Evolutionary conservation across 257 asterid genomes (phyloP).

Genomic region (Solanum paucissectum): DNA sequence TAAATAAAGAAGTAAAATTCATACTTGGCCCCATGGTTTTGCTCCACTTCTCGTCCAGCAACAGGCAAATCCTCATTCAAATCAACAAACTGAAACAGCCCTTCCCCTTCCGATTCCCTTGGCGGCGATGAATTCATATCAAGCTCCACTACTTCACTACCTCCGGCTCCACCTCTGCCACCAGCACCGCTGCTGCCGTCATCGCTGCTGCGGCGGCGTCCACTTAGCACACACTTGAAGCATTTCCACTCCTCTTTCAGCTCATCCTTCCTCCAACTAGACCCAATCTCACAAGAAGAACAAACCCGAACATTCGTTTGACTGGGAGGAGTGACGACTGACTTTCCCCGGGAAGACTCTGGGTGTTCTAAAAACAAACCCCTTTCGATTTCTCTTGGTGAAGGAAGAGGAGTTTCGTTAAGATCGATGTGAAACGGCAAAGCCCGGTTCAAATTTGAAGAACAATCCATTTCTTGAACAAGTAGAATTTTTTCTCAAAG

Average conservation of each 20-base stretch:
- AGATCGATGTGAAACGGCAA: conserved; percentile 60
- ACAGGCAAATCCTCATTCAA: conserved; percentile 19
- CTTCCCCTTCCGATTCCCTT: conserved; percentile 31
- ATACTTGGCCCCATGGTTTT: conserved; percentile 36
- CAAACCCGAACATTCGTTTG: not conserved
- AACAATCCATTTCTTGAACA: conserved; percentile 1
- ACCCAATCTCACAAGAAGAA: conserved; percentile 7
- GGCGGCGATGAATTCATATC: conserved; percentile 66
- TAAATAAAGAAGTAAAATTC: conserved; percentile 13
- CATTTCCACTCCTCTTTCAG: conserved; percentile 42
- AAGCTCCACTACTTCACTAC: conserved; percentile 18
- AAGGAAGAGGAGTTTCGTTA: conserved; percentile 56
- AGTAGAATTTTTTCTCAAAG: not conserved
- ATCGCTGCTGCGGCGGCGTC: not conserved
- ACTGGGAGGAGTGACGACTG: not conserved
- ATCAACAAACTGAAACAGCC: conserved; percentile 2
- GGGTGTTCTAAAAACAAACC: not conserved
- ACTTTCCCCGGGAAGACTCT: not conserved
- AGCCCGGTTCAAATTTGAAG: conserved; percentile 13
- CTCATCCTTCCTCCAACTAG: conserved; percentile 28
- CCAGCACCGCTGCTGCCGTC: not conserved
- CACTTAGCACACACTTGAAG: conserved; percentile 47
- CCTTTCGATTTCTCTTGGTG: conserved; percentile 42
- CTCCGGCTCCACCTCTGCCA: conserved; percentile 5
- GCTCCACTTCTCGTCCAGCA: conserved; percentile 21